Conservation (phyloP, 1,284 basidiomycete species). For the Tylopilus sp. region DNA sequence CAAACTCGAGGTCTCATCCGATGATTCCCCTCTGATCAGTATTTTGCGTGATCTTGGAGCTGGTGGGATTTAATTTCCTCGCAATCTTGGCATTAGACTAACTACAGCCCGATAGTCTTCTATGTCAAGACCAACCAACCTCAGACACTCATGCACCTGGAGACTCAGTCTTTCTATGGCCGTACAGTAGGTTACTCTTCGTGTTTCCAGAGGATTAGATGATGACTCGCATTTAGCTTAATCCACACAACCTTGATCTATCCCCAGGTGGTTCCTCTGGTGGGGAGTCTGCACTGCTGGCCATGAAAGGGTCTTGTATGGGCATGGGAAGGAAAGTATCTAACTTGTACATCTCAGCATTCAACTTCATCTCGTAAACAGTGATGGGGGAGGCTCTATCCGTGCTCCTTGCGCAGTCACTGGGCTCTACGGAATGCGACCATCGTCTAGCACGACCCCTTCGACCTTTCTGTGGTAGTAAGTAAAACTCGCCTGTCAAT, state of each 20-base stretch:
- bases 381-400: too few relatives aligned
- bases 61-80: constrained; percentile 27
- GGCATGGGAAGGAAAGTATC: constrained; percentile 62
- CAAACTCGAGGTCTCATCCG: constrained; percentile 34
- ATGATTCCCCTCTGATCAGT: constrained; percentile 37
- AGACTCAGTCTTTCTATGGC: constrained; percentile 53
- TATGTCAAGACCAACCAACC: too few relatives aligned
- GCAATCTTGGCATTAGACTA: background rate
- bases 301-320: constrained; percentile 59
- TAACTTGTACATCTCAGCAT: background rate
- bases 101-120: constrained; percentile 46
- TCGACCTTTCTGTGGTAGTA: constrained; percentile 23
- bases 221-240: constrained; percentile 37
- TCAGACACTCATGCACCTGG: constrained; percentile 52
- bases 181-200: constrained; percentile 43
- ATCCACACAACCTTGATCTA: too few relatives aligned
- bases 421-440: constrained; percentile 60
- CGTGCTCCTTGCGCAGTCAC: constrained; percentile 53
- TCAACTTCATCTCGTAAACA: constrained; percentile 12
- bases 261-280: constrained; percentile 64
- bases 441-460: constrained; percentile 57
- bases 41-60: constrained; percentile 46
- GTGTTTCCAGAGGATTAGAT: background rate
- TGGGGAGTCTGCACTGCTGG: constrained; percentile 64
- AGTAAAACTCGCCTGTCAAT: constrained; percentile 44